These are phyloP conservation scores for Mortierella sp. DNA, from an alignment of 371 early-diverging fungal genomes.

Conservation along the genomic window DNA sequence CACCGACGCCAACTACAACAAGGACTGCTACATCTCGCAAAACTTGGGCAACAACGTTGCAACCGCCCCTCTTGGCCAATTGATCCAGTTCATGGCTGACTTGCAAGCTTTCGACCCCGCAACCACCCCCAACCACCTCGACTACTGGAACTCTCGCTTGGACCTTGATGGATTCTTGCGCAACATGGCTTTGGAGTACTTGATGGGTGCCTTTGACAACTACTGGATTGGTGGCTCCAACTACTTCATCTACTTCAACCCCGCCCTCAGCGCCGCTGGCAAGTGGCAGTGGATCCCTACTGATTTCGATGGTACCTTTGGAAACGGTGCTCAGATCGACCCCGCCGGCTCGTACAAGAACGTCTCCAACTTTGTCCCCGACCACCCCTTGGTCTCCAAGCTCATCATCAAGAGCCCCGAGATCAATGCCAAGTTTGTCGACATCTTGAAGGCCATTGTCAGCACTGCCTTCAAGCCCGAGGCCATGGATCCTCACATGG, in stretches of 20 bases:
- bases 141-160: slow-evolving; percentile 42
- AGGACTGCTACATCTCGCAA: slow-evolving; percentile 54
- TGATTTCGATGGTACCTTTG: slow-evolving; percentile 64
- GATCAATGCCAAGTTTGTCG: slow-evolving; percentile 55
- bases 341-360: slow-evolving; percentile 36
- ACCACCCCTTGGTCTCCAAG: slow-evolving; percentile 53
- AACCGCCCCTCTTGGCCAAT: slow-evolving; percentile 54
- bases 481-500: slow-evolving; percentile 46
- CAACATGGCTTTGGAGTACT: slow-evolving; percentile 62
- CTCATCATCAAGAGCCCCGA: slow-evolving; percentile 39
- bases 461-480: slow-evolving; percentile 66
- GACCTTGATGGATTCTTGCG: slow-evolving; percentile 55
- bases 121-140: slow-evolving; percentile 25
- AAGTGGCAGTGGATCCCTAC: slow-evolving; percentile 58
- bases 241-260: slow-evolving; percentile 52
- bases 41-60: slow-evolving; percentile 48
- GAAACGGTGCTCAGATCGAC: slow-evolving; percentile 55
- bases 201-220: slow-evolving; percentile 63
- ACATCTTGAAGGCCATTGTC: slow-evolving; percentile 60
- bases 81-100: slow-evolving; percentile 55
- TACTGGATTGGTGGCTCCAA: slow-evolving; percentile 54
- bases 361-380: slow-evolving; percentile 29
- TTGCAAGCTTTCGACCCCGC: slow-evolving; percentile 32
- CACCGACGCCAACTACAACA: slow-evolving; percentile 44
- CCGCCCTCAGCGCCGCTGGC: slow-evolving; percentile 21